Evolutionary conservation across 345 rosid genomes (phyloP), one percentile per base, ranked within the genome.

Genomic region (Boechera retrofracta): DNA sequence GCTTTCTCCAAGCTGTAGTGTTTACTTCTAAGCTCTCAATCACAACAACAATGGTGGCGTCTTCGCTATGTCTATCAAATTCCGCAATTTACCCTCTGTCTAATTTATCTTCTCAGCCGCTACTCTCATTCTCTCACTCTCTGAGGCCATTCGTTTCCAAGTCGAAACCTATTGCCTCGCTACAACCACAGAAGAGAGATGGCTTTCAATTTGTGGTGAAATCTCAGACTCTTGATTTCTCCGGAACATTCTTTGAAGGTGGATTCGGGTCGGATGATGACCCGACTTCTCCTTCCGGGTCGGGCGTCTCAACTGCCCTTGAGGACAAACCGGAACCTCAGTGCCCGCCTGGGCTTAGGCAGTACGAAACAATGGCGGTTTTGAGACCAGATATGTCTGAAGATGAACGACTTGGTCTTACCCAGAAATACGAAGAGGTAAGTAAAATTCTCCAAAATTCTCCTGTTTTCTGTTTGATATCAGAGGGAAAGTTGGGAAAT

Each of bases 381-480:
- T 67, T 95, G 81, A 86, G 99, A 82, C 99, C 99, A 6, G 96
- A 95, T 69, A 88, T 95, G 99, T 87, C 98, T 24, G 99, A 95
- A 82, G 97, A 95, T 61, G 96, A 90, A 67, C 82, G 98, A 3
- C 88, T 95, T 21, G 86, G 91, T 65, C 88, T 89, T 55, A 89
- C 97, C 42, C 98, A 90, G 89, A 95, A 89, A 82, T 95, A 95
- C 83, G 98, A 95, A 83, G 99, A 95, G 99, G 99, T 95, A 11
- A 11, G 97, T 95, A 11, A 10, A 0, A 11, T 42, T 62, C 28
- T 74, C 66, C 1, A 65, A 56, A 33, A 24, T 32, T 39, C 32
- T 3, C 18, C 6, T 47, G 4, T 10, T 67, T 66, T 49, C 15
- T 47, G 29, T 6, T 28, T 67, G 10, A 10, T 41, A 18, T 54